These are phyloP conservation scores for Neurospora sp. DNA, from an alignment of 2,329 filamentous ascomycete genomes.

Conservation along the genomic window DNA sequence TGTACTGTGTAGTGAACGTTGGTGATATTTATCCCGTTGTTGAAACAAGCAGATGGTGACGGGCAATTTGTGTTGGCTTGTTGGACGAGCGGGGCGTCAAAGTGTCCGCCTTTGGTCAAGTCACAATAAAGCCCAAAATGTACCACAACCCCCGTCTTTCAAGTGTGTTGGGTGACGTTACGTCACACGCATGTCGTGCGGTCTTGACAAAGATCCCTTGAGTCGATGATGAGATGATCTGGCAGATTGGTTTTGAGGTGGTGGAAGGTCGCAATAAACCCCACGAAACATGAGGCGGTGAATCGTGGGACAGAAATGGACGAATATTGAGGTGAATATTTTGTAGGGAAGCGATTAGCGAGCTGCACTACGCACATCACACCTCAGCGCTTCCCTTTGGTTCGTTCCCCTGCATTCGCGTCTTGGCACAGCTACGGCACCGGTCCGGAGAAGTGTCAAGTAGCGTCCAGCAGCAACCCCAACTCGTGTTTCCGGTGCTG, in stretches of 20 bases:
- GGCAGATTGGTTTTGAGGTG: neutral
- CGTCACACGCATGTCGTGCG: neutral
- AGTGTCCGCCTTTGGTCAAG: neutral
- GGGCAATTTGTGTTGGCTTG: neutral
- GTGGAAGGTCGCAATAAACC: neutral
- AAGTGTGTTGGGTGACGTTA: neutral
- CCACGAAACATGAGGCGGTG: neutral
- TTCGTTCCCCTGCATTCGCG: neutral
- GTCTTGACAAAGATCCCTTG: neutral
- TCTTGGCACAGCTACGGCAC: neutral
- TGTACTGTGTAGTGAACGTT: neutral
- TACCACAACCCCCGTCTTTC: neutral
- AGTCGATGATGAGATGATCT: neutral
- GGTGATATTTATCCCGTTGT: neutral
- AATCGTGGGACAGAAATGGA: neutral
- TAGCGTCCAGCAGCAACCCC: neutral
- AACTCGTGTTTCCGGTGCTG: neutral
- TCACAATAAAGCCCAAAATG: neutral
- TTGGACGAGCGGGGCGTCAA: neutral
- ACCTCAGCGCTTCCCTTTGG: neutral
- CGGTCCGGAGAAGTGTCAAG: neutral
- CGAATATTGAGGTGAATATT: neutral
- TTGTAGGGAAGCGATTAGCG: neutral
- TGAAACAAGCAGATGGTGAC: neutral
- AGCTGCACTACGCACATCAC: neutral